These are phyloP conservation scores for Naganishia liquefaciens DNA, from an alignment of 1,284 basidiomycete species.

Conservation along the genomic window DNA sequence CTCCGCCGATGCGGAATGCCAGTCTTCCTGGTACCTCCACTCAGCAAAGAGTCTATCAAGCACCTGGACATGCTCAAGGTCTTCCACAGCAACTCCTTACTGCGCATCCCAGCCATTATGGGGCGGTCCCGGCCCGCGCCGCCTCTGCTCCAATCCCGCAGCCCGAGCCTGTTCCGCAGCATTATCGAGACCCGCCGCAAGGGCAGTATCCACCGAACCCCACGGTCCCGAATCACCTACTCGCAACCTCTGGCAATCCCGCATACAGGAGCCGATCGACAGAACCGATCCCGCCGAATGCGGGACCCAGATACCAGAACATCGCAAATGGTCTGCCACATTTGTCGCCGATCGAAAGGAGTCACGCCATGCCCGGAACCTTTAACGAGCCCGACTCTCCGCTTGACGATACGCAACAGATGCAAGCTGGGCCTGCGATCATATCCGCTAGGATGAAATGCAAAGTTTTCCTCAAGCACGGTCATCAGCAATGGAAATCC, in stretches of 20 bases:
- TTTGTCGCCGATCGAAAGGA: conserved; percentile 10
- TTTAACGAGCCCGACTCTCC: conserved; percentile 74
- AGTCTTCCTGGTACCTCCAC: conserved; percentile 4
- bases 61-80: background rate
- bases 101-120: background rate
- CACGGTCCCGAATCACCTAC: background rate
- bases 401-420: conserved; percentile 59
- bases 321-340: background rate
- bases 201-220: background rate
- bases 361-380: background rate
- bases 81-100: background rate
- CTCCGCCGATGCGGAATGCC: conserved; percentile 16
- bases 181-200: background rate
- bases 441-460: conserved; percentile 95
- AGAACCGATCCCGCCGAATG: background rate
- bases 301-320: background rate
- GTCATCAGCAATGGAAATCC: conserved; percentile 95
- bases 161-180: background rate
- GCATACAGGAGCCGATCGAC: background rate
- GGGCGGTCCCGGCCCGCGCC: background rate
- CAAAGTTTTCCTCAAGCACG: conserved; percentile 94
- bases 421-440: conserved; percentile 65
- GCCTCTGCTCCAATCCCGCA: conserved; percentile 12
- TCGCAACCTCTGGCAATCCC: background rate
- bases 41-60: background rate